phyloP scores from a whole-genome alignment of 116 monocot genomes.

The Papilionanthe hybrid region DNA sequence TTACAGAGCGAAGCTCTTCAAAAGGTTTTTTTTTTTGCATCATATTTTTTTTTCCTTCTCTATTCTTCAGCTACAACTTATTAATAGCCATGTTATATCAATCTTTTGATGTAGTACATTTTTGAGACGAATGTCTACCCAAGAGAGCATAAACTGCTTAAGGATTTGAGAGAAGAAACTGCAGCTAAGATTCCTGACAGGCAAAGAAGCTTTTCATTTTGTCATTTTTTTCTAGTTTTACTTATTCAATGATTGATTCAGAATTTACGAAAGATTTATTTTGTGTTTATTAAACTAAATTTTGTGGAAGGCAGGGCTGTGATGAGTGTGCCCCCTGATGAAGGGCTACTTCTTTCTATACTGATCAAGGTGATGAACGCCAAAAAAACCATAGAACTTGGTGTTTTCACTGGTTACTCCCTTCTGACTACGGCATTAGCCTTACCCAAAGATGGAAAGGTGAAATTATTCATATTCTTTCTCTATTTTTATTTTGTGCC shows the following conservation, averaged over 20 bases:
- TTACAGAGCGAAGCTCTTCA: neutral
- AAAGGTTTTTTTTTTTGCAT: neutral
- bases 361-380: constrained; percentile 9
- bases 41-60: neutral
- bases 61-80: neutral
- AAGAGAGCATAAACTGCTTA: neutral
- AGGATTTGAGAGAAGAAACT: neutral
- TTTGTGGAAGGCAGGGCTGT: neutral
- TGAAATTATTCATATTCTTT: neutral
- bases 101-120: neutral
- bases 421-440: constrained; percentile 3
- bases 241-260: neutral
- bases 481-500: too few relatives aligned
- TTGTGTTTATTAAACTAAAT: neutral
- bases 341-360: constrained; percentile 7
- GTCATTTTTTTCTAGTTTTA: neutral
- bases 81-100: neutral
- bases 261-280: neutral
- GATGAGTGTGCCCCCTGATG: constrained; percentile 10
- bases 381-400: constrained; percentile 11
- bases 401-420: constrained; percentile 9
- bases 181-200: neutral
- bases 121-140: constrained; percentile 4
- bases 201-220: neutral
- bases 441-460: constrained; percentile 9